Evolutionary conservation across 805 yeast genomes (phyloP).

Genomic region (Candida sakaeoensis): DNA sequence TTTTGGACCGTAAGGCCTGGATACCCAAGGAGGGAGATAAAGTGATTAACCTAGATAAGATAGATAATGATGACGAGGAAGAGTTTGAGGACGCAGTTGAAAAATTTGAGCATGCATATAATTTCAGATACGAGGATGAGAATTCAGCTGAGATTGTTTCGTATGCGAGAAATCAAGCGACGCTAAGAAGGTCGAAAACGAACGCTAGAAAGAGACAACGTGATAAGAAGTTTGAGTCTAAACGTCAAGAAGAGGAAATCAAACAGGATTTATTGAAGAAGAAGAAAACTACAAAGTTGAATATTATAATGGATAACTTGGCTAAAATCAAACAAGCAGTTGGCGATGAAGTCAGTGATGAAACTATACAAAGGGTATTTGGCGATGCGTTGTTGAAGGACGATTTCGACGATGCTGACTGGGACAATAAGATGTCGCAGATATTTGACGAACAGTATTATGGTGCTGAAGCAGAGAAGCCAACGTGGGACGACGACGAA

Average conservation of each 20-base stretch:
- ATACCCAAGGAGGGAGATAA: conserved; percentile 68
- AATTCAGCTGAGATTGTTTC: conserved; percentile 86
- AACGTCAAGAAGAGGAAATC: conserved; percentile 47
- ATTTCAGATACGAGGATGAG: conserved; percentile 92
- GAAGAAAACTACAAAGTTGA: conserved; percentile 72
- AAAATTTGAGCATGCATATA: conserved; percentile 85
- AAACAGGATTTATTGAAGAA: conserved; percentile 61
- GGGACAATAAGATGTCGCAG: conserved; percentile 85
- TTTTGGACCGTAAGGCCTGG: conserved; percentile 82
- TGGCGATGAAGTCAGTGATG: conserved; percentile 61
- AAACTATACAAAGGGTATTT: conserved; percentile 57
- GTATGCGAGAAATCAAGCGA: conserved; percentile 92
- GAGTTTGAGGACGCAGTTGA: conserved; percentile 93
- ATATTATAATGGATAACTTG: conserved; percentile 70
- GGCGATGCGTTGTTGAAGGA: conserved; percentile 76
- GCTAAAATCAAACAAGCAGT: conserved; percentile 62
- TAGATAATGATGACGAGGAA: conserved; percentile 62
- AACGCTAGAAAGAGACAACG: conserved; percentile 79
- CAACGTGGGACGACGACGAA: conserved; percentile 34
- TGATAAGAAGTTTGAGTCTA: conserved; percentile 59
- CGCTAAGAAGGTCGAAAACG: conserved; percentile 76
- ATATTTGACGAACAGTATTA: conserved; percentile 85
- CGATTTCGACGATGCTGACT: conserved; percentile 84
- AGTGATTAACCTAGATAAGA: conserved; percentile 47
- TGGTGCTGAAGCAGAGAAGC: conserved; percentile 41